Percentiles rank a stretch among this genome's conserved stretches.
These are phyloP conservation scores for Pyrus pyrifolia DNA, from an alignment of 306 rosid species.

Conservation along the genomic window DNA sequence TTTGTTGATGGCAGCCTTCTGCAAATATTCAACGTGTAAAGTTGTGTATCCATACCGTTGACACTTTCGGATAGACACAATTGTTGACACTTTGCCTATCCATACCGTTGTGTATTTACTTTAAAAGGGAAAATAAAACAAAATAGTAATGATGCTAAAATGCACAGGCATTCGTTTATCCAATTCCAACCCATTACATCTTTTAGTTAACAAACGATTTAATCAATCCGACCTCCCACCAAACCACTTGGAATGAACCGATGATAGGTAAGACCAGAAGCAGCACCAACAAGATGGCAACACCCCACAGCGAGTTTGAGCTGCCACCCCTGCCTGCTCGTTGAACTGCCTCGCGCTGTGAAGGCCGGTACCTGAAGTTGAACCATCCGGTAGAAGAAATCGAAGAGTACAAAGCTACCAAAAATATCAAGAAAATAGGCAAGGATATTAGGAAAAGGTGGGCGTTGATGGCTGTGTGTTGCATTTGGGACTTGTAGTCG, in stretches of 20 bases:
- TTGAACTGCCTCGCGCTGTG: conserved; percentile 7
- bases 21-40: no score
- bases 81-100: no score
- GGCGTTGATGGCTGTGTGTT: conserved; percentile 28
- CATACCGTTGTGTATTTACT: no score
- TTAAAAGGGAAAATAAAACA: no score
- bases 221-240: conserved; percentile 28
- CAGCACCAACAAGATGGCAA: conserved; percentile 32
- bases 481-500: conserved; percentile 36
- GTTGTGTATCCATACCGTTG: no score
- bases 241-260: conserved; percentile 48
- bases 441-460: conserved; percentile 46
- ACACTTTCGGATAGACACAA: no score
- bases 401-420: conserved; percentile 41
- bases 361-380: conserved; percentile 18
- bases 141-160: not conserved
- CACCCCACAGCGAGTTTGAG: conserved; percentile 38
- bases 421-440: conserved; percentile 38
- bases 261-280: conserved; percentile 36
- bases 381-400: conserved; percentile 27
- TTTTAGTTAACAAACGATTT: not conserved
- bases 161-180: not conserved
- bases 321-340: not conserved
- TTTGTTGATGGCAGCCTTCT: no score
- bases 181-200: not conserved